These are phyloP conservation scores for Saraca asoca DNA, from an alignment of 331 rosid species.

Conservation along the genomic window DNA sequence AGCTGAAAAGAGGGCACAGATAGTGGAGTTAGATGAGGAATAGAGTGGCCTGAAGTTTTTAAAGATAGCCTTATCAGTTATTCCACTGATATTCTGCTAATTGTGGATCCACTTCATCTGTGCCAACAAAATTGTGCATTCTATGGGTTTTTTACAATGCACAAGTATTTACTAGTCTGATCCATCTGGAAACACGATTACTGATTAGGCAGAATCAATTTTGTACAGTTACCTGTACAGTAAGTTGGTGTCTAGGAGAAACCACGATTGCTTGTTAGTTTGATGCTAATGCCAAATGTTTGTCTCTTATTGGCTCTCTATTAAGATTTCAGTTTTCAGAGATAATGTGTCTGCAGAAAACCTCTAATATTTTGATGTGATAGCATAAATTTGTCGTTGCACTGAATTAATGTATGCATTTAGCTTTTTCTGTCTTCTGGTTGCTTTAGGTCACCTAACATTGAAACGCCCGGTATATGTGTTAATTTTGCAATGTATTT, in stretches of 20 bases:
- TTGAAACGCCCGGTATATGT: too few relatives aligned
- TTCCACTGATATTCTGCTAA: slow-evolving; percentile 38
- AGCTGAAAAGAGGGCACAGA: slow-evolving; percentile 94
- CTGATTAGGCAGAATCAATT: slow-evolving; percentile 41
- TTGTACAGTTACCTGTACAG: slow-evolving; percentile 69
- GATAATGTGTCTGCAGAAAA: slow-evolving; percentile 31
- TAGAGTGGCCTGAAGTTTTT: slow-evolving; percentile 44
- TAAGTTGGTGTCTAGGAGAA: slow-evolving; percentile 37
- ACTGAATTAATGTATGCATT: slow-evolving; percentile 39
- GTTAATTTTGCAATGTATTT: too few relatives aligned
- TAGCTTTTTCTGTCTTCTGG: slow-evolving; percentile 24
- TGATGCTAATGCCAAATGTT: slow-evolving; percentile 22
- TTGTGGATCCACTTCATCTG: slow-evolving; percentile 40
- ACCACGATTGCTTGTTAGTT: slow-evolving; percentile 32
- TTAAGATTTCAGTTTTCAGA: slow-evolving; percentile 37
- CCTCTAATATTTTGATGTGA: slow-evolving; percentile 31
- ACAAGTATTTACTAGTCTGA: slow-evolving; percentile 31
- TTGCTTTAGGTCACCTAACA: too few relatives aligned
- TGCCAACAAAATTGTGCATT: slow-evolving; percentile 41
- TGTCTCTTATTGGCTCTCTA: slow-evolving; percentile 12
- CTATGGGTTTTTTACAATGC: slow-evolving; percentile 31
- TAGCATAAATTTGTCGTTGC: slow-evolving; percentile 37
- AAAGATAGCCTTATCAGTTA: slow-evolving; percentile 32
- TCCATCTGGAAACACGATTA: slow-evolving; percentile 36
- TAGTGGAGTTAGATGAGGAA: slow-evolving; percentile 86